Evolutionary conservation across 352 stramenopile genomes (phyloP), one percentile per base, ranked within the genome.

Genomic region (Pythium brassicae): DNA sequence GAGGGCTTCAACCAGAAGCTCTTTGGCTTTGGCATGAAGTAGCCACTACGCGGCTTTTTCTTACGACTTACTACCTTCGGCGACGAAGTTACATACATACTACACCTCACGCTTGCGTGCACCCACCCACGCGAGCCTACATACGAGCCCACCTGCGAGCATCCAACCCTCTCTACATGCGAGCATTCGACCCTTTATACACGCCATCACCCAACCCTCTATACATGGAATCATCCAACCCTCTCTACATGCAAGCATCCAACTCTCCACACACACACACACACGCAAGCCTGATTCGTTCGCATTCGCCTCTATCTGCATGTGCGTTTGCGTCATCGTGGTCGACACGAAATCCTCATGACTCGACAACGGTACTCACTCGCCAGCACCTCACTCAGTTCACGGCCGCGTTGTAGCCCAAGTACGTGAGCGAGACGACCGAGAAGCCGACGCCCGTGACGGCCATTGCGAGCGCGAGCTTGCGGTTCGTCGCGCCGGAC

Each of bases 1-100:
- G 77, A 81, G 44, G 76, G 70, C 42, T 94, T 94, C 57, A 87
- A 88, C 66, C 76, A 91, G 68, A 82, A 79, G 60, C 73, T 94
- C 40, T 87, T 74, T 63, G 84, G 84, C 54, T 76, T 74, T 55
- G 64, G 66, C 61, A 82, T 82, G 53, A 84, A 92, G 72, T 89
- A 32, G n/a, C 19, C 11, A n/a, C 29, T 8, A 8, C 29, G 29
- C 29, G 9, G 29, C 29, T 35, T 8, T 19, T 44, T 4, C 37
- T 22, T 7, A 11, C 8, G 9, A 11, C 32, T 37, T 7, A 7
- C 14, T 37, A 37, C 32, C 32, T 37, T 37, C 32, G 32, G 14
- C 32, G 8, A 37, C 32, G 32, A 37, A 37, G 32, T 37, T 37
- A 37, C 32, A 37, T 37, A n/a, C n/a, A n/a, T n/a, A n/a, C n/a